phyloP scores from a whole-genome alignment of 352 stramenopile genomes.

The Phytophthora lateralis region DNA sequence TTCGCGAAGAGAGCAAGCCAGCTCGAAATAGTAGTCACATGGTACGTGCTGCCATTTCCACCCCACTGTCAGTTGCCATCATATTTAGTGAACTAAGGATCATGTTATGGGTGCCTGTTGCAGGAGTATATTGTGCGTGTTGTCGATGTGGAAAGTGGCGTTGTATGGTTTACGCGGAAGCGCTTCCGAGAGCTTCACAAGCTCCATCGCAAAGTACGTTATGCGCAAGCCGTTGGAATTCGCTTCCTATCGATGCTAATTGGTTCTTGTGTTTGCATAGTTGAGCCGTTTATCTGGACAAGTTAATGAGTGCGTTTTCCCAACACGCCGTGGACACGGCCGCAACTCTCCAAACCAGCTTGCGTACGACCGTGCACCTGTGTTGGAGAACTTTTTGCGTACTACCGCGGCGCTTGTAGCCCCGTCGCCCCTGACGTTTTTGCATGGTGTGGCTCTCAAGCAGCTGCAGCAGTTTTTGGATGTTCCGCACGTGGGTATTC shows the following conservation, averaged over 20 bases:
- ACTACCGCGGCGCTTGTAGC: conserved; percentile 73
- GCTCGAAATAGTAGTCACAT: conserved; percentile 67
- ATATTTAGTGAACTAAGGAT: not conserved
- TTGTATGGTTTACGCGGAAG: conserved; percentile 86
- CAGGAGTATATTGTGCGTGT: conserved; percentile 89
- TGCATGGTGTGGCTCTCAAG: conserved; percentile 75
- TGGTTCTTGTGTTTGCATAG: conserved; percentile 27
- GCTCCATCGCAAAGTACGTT: conserved; percentile 74
- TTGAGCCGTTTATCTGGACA: conserved; percentile 71
- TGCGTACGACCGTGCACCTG: conserved; percentile 69
- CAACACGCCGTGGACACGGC: conserved; percentile 59
- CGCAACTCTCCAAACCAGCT: conserved; percentile 65
- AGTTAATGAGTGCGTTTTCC: conserved; percentile 74
- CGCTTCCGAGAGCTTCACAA: conserved; percentile 86
- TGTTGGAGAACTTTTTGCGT: conserved; percentile 81
- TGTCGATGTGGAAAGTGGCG: conserved; percentile 83
- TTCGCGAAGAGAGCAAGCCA: conserved; percentile 65
- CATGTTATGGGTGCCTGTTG: not conserved
- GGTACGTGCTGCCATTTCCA: conserved; percentile 35
- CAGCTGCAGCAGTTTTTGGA: conserved; percentile 85
- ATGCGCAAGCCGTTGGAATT: not conserved
- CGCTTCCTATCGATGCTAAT: not conserved
- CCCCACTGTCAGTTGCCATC: too few species aligned
- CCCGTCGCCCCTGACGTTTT: conserved; percentile 74
- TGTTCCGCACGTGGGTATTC: conserved; percentile 69